A percentile compares a stretch with the other conserved stretches of the same genome.
Conservation (phyloP, 805 yeast species). For the Zygosaccharomyces bailii region DNA sequence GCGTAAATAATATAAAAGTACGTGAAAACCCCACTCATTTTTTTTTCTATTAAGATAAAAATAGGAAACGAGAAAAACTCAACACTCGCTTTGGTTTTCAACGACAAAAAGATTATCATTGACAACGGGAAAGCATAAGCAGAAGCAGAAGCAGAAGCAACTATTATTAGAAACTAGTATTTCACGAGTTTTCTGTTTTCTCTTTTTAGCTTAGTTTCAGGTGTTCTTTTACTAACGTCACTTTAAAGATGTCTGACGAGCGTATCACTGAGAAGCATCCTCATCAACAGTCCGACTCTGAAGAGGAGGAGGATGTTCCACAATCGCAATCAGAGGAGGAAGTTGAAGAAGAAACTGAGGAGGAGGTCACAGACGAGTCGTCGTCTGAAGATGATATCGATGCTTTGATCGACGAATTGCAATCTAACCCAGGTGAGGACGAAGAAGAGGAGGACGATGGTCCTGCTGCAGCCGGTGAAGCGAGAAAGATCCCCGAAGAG, state of each 20-base stretch:
- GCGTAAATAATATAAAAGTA: neutral
- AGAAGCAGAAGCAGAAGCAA: no score
- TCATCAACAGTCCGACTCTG: slow-evolving; percentile 9
- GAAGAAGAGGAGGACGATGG: slow-evolving; percentile 48
- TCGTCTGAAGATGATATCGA: slow-evolving; percentile 69
- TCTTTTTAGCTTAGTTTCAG: no score
- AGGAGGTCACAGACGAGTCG: slow-evolving; percentile 49
- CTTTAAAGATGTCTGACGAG: slow-evolving; percentile 17
- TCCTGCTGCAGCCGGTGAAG: slow-evolving; percentile 50
- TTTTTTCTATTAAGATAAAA: no score
- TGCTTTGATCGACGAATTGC: slow-evolving; percentile 73
- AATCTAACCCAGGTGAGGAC: slow-evolving; percentile 56
- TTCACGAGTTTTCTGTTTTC: no score
- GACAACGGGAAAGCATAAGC: no score
- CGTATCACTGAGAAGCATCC: slow-evolving; percentile 18
- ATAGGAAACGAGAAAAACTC: no score
- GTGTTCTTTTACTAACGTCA: slow-evolving; percentile 3
- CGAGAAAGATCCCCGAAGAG: slow-evolving; percentile 83
- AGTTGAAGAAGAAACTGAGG: slow-evolving; percentile 46
- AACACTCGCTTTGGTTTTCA: neutral
- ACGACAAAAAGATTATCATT: no score
- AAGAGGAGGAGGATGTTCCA: slow-evolving; percentile 10
- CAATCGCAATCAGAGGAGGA: slow-evolving; percentile 15
- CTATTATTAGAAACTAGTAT: no score
- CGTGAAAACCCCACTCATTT: neutral